Base-by-base conservation (phyloP, 163 green algal species). In the Smithsoniella earleae region DNA sequence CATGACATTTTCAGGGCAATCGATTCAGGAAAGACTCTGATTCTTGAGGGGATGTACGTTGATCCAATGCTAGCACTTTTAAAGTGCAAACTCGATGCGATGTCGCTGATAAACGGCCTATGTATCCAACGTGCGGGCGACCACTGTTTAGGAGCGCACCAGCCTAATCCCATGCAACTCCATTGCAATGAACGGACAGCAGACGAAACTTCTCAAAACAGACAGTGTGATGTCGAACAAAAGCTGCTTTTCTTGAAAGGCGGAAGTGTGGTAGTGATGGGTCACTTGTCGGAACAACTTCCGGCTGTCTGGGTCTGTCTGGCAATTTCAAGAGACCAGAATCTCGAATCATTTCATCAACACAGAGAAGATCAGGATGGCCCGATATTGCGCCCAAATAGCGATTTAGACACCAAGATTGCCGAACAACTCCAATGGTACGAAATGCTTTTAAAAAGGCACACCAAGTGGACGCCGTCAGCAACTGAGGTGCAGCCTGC, bases 131-230 rank as follows among this genome's bases (percentile, higher is more conserved):
- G 33, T 13, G 6, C 49, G 33, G 49, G 33, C 8, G 1, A 10
- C 1, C 0, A 6, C 8, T 13, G 6, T 64, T 10, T 27, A 6
- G 13, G 5, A 6, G 16, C 8, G 6, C 13, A 13, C 8, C 31
- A 36, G 49, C 8, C n/a, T n/a, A n/a, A n/a, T n/a, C n/a, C n/a
- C n/a, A 64, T 13, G 49, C 6, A 64, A 64, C 25, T 64, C 49
- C 8, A 64, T 27, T 64, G 13, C 8, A 25, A 64, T 27, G 6
- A 27, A 10, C 49, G 33, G 33, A 27, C 49, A 6, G 8, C 8
- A 13, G 31, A 27, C 49, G 16, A 64, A 20, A 18, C 20, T 54
- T 64, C 16, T 27, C 49, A 64, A 27, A 27, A 10, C 8, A 0
- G 6, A 10, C 1, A 36, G 49, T 64, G n/a, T n/a, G n/a, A n/a